These are phyloP conservation scores for Closterium sp. DNA, from an alignment of 139 green algal genomes.

Conservation along the genomic window DNA sequence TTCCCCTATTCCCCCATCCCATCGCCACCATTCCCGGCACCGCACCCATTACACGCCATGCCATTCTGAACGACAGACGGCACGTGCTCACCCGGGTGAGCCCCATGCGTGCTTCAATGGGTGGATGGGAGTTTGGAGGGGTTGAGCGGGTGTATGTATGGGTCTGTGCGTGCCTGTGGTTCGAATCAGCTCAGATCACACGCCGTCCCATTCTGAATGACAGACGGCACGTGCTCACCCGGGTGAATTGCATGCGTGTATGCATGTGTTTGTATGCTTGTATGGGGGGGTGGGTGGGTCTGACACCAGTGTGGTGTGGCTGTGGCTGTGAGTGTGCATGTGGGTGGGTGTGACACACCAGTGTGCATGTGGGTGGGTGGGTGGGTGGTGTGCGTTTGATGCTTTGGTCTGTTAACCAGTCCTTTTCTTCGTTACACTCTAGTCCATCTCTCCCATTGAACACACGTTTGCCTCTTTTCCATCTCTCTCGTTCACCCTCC, in stretches of 20 bases:
- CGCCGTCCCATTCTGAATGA: conserved; percentile 57
- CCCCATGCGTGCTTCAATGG: not conserved
- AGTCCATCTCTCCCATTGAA: not conserved
- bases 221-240: conserved; percentile 71
- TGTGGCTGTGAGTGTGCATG: not conserved
- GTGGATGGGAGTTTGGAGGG: too few relatives aligned
- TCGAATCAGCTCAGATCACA: too few relatives aligned
- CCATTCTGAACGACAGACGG: not conserved
- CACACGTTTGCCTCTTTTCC: not conserved
- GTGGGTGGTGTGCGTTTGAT: not conserved
- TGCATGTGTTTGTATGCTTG: not conserved
- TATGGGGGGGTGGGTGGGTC: not conserved
- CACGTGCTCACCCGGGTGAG: not conserved
- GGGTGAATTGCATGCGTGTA: conserved; percentile 4
- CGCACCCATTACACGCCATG: not conserved
- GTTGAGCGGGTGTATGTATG: too few relatives aligned
- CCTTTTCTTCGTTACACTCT: not conserved
- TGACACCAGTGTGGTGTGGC: too few relatives aligned
- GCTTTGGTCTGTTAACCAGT: too few relatives aligned
- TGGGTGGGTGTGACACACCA: not conserved
- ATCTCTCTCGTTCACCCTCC: not conserved
- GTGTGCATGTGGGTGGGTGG: not conserved
- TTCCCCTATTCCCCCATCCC: too few relatives aligned
- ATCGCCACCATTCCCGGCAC: not conserved
- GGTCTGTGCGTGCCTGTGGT: too few relatives aligned